These are phyloP conservation scores for Tetrastigma voinierianum DNA, from an alignment of 164 flowering plant genomes.

Conservation along the genomic window DNA sequence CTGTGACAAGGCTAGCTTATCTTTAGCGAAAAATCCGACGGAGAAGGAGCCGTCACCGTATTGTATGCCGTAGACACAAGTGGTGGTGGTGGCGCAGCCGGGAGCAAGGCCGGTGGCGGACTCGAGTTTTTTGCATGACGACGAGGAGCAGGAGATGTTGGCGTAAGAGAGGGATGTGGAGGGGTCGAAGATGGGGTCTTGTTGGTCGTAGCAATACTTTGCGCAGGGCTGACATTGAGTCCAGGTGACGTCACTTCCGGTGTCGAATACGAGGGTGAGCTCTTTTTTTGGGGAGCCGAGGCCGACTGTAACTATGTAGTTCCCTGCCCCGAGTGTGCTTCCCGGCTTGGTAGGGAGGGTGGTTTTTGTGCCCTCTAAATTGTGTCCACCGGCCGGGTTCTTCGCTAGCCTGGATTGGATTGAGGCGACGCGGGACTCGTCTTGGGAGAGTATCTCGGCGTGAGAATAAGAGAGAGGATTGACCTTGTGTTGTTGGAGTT, in stretches of 20 bases:
- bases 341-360: slow-evolving; percentile 49
- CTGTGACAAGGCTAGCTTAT: slow-evolving; percentile 29
- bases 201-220: slow-evolving; percentile 39
- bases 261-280: slow-evolving; percentile 54
- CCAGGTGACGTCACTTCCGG: slow-evolving; percentile 72
- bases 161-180: slow-evolving; percentile 27
- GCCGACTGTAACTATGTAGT: slow-evolving; percentile 55
- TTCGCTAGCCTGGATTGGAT: slow-evolving; percentile 31
- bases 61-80: slow-evolving; percentile 46
- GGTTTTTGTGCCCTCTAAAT: background rate
- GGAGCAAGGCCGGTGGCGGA: slow-evolving; percentile 37
- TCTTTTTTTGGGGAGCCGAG: slow-evolving; percentile 59
- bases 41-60: slow-evolving; percentile 54
- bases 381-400: too few species aligned
- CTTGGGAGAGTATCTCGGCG: slow-evolving; percentile 38
- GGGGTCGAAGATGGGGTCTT: slow-evolving; percentile 45
- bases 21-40: slow-evolving; percentile 37
- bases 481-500: background rate
- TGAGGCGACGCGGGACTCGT: slow-evolving; percentile 49
- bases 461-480: slow-evolving; percentile 11
- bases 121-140: slow-evolving; percentile 24
- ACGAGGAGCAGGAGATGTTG: slow-evolving; percentile 36
- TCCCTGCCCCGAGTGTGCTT: slow-evolving; percentile 39
- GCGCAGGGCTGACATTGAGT: slow-evolving; percentile 62
- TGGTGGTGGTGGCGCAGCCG: slow-evolving; percentile 28